Evolutionary conservation across 441 rosid species (phyloP), one percentile per base, ranked within the genome.

Genomic region (Populus hybrid): DNA sequence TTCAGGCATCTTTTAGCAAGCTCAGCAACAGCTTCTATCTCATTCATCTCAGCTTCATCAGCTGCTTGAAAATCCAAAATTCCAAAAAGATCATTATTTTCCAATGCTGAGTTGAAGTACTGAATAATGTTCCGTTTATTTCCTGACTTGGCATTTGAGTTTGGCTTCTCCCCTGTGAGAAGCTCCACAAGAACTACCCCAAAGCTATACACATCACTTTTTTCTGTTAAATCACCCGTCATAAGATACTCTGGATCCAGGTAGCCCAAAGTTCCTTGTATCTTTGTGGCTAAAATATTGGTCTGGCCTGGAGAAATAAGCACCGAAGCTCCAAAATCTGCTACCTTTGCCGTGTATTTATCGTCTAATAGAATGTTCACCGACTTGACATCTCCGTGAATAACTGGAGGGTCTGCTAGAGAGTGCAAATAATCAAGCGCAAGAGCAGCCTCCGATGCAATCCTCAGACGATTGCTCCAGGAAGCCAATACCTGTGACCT

Each of bases 111-210:
- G 10, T 76, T 5, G 24, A 84, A 84, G 26, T 71, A 34, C 3
- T 67, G 82, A 67, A 81, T 70, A 9, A 81, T 5, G 75, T 71
- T 78, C 1, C 72, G 42, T 46, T 77, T 76, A 9, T 79, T 75
- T 18, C 76, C 76, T 2, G 77, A 35, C 73, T 32, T 57, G 7
- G 2, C 24, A 3, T 3, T 61, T 5, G 75, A 76, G 59, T 75
- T 69, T 2, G 86, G 81, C 70, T 74, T 79, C 63, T 69, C 70
- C 2, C 86, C 83, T 0, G 75, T 81, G 38, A 84, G 69, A 2
- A 84, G 84, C 66, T 84, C 86, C 5, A 77, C 79, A 67, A 84
- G 86, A 53, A 84, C 78, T 9, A 84, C 84, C 7, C 84, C 86
- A 6, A 84, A 84, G 40, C 87, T 77, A 35, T 79, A 72, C 4